Base-by-base conservation (phyloP, 164 flowering plant species). In the Paratinospora sagittata region DNA sequence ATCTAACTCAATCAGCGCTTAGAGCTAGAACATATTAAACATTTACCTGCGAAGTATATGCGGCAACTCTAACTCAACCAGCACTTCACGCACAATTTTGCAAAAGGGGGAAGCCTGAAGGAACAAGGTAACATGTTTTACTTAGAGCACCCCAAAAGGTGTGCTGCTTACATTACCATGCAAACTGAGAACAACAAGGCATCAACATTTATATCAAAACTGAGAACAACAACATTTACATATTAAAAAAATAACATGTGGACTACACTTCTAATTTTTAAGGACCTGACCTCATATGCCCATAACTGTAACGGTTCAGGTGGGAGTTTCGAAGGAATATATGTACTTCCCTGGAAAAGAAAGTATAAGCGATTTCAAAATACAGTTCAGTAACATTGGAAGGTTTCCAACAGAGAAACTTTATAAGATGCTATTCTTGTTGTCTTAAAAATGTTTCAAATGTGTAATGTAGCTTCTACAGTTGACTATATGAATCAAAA, bases 31-130 rank as follows among this genome's bases (percentile, higher is more conserved):
- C n/a, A n/a, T n/a, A n/a, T n/a, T n/a, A n/a, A n/a, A n/a, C n/a
- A 61, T 39, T 65, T 85, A 95, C 99, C 90, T 87, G 79, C 70
- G 86, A 14, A 80, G 79, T 70, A 92, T 62, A 81, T 96, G 98
- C 23, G 99, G 99, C 72, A 96, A 77, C 82, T 96, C 99, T 52
- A 92, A 73, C 81, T 96, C 99, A 41, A 91, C 98, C 30, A 96
- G 86, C 49, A 82, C 87, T 85, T 96, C 99, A 34, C 98, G 98
- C 10, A 85, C 97, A 82, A 92, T 65, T 83, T 96, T 96, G 89
- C 97, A 96, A 70, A 96, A 96, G 66, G 98, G 99, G 14, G 99
- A 96, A 62, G 82, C 86, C 99, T 96, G 90, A 73, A 78, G 61
- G 37, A 64, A 37, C 8, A 69, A 55, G 66, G 70, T 21, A 17